Conservation (phyloP, 805 yeast species). For the Pichia paraexigua region DNA sequence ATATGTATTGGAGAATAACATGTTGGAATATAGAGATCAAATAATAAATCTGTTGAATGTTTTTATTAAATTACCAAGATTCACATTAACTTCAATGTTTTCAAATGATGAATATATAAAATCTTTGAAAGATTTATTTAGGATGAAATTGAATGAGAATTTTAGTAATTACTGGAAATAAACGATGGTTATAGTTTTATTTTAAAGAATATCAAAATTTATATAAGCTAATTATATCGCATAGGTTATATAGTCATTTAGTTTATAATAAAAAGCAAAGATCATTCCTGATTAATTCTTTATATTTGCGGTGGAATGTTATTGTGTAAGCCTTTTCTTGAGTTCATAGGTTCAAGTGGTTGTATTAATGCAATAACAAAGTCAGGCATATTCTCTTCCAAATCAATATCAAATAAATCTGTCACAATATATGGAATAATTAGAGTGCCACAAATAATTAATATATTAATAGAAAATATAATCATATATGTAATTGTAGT, state of each 20-base stretch:
- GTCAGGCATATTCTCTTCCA: slow-evolving; percentile 35
- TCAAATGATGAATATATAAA: slow-evolving; percentile 16
- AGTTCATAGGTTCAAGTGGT: slow-evolving; percentile 30
- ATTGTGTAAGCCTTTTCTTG: slow-evolving; percentile 32
- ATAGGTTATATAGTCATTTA: neutral
- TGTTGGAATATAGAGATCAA: slow-evolving; percentile 7
- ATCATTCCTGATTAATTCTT: neutral
- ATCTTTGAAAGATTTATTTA: neutral
- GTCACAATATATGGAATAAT: slow-evolving; percentile 33
- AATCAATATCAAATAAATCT: slow-evolving; percentile 31
- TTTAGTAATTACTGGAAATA: slow-evolving; percentile 9
- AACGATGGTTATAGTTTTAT: neutral
- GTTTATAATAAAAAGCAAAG: neutral
- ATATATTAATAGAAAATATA: slow-evolving; percentile 28
- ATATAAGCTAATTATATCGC: no score
- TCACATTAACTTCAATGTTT: slow-evolving; percentile 29
- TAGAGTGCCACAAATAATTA: slow-evolving; percentile 28
- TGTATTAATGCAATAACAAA: slow-evolving; percentile 32
- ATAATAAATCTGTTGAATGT: slow-evolving; percentile 20
- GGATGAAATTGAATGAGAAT: neutral
- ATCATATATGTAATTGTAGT: slow-evolving; percentile 26
- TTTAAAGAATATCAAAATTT: no score
- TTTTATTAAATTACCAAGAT: slow-evolving; percentile 32
- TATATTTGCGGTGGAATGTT: slow-evolving; percentile 20
- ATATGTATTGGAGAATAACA: slow-evolving; percentile 17